These are phyloP conservation scores for Syncephalis plumigaleata DNA, from an alignment of 371 early-diverging fungal species.

Conservation along the genomic window DNA sequence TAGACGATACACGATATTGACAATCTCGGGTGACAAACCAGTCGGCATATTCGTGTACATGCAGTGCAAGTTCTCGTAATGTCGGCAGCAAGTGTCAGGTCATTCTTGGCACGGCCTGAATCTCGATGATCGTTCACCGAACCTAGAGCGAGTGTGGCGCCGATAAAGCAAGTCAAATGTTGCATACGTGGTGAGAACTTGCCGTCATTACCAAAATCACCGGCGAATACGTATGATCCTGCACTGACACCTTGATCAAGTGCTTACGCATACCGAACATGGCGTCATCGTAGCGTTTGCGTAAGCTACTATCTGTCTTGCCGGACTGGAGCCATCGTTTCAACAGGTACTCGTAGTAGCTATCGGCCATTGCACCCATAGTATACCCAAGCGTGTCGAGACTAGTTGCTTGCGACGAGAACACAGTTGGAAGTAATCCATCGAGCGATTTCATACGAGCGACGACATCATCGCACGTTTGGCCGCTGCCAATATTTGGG, in stretches of 20 bases:
- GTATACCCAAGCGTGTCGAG: not conserved
- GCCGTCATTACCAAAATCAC: slow-evolving; percentile 8
- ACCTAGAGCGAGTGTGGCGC: slow-evolving; percentile 64
- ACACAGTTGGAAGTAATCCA: slow-evolving; percentile 58
- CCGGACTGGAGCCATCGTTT: slow-evolving; percentile 72
- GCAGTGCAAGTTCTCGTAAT: slow-evolving; percentile 59
- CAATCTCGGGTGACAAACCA: slow-evolving; percentile 70
- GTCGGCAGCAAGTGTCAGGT: slow-evolving; percentile 53
- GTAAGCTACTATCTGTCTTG: slow-evolving; percentile 37
- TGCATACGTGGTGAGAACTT: slow-evolving; percentile 58
- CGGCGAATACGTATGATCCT: slow-evolving; percentile 41
- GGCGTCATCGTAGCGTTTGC: slow-evolving; percentile 48
- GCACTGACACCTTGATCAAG: slow-evolving; percentile 37
- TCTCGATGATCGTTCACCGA: slow-evolving; percentile 33
- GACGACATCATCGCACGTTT: slow-evolving; percentile 40
- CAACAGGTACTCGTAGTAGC: slow-evolving; percentile 84
- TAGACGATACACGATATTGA: slow-evolving; percentile 14
- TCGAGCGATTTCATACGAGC: slow-evolving; percentile 30
- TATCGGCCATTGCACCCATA: slow-evolving; percentile 73
- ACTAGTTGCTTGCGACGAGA: not conserved
- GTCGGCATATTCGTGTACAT: slow-evolving; percentile 65
- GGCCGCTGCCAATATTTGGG: slow-evolving; percentile 45
- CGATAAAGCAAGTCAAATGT: slow-evolving; percentile 85
- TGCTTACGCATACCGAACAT: slow-evolving; percentile 50
- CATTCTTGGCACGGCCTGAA: slow-evolving; percentile 18